Evolutionary conservation across 2,329 filamentous ascomycete genomes (phyloP).

Genomic region (Chrysoporthe puriensis): DNA sequence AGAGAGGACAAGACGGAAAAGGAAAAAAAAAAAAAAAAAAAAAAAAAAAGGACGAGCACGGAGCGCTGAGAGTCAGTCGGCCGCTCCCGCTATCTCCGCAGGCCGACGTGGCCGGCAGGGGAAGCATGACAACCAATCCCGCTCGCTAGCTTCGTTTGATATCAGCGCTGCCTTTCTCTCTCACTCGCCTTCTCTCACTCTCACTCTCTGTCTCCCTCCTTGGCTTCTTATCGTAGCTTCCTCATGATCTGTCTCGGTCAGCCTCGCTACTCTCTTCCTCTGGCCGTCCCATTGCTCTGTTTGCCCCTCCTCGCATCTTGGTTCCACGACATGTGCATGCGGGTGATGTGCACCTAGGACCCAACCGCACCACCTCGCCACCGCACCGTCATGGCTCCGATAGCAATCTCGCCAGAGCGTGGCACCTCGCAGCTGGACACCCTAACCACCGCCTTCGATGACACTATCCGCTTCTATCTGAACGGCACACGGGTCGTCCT

Average conservation of each 20-base stretch:
- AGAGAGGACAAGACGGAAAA: no score
- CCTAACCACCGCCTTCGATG: slow-evolving; percentile 78
- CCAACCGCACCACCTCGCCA: not conserved
- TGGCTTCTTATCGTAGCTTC: not conserved
- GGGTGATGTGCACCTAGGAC: slow-evolving; percentile 8
- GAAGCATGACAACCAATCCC: slow-evolving; percentile 18
- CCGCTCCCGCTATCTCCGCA: slow-evolving; percentile 15
- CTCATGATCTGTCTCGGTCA: not conserved
- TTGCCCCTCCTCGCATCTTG: not conserved
- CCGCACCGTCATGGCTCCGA: slow-evolving; percentile 57
- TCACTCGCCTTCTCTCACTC: not conserved
- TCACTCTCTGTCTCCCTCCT: not conserved
- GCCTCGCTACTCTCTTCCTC: not conserved
- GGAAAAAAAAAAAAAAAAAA: not conserved
- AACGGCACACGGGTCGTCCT: slow-evolving; percentile 90
- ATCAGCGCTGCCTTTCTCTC: slow-evolving; percentile 19
- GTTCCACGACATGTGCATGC: slow-evolving; percentile 12
- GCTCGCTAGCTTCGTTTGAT: slow-evolving; percentile 28
- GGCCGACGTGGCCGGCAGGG: slow-evolving; percentile 5
- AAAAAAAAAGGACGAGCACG: not conserved
- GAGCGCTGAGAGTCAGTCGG: not conserved
- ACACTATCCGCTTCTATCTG: slow-evolving; percentile 88
- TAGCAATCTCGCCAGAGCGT: slow-evolving; percentile 54
- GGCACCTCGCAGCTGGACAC: slow-evolving; percentile 45
- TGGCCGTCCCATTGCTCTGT: not conserved